Base-by-base conservation (phyloP, 441 rosid genomes). In the Eruca vesicaria region DNA sequence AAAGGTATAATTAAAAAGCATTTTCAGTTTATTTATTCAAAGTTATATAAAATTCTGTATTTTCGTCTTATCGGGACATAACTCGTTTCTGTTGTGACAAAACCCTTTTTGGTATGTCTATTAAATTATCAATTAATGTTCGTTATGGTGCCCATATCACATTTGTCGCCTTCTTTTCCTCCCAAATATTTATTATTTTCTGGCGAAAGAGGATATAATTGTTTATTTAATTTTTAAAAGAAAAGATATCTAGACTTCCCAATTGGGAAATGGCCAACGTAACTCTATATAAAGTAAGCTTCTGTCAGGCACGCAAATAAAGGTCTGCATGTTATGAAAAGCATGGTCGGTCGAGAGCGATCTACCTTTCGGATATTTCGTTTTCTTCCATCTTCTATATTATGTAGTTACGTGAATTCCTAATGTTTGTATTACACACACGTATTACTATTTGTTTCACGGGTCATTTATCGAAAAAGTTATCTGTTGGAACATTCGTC, bases 251-350 rank as follows among this genome's bases (percentile, higher is more conserved):
- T 28, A 38, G 18, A 70, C 58, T 69, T 64, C 81, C 73, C 14
- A 48, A 78, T 78, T 60, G 48, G 81, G 81, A 72, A 78, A 67
- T 38, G 62, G 73, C 77, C 59, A 78, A 71, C 77, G 77, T 66
- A 67, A 72, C 20, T 48, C 73, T 62, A 66, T 72, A 53, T 61
- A 78, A 78, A 78, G 73, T 59, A 66, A 59, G 31, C 53, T 53
- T 67, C 23, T 72, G 59, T 77, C 73, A 78, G 77, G 77, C 77
- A 67, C 81, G 73, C 81, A 78, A 78, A 62, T 72, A 67, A 72
- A 78, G 77, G 64, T 60, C 9, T 72, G 64, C 80, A 60, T 67
- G 77, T 77, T 77, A 28, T 58, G 18, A 65, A 71, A 41, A 36
- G 18, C 48, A 66, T 78, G 73, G 73, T 38, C 81, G 69, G 77